These are phyloP conservation scores for Adansonia madagascariensis DNA, from an alignment of 441 rosid species.

Conservation along the genomic window DNA sequence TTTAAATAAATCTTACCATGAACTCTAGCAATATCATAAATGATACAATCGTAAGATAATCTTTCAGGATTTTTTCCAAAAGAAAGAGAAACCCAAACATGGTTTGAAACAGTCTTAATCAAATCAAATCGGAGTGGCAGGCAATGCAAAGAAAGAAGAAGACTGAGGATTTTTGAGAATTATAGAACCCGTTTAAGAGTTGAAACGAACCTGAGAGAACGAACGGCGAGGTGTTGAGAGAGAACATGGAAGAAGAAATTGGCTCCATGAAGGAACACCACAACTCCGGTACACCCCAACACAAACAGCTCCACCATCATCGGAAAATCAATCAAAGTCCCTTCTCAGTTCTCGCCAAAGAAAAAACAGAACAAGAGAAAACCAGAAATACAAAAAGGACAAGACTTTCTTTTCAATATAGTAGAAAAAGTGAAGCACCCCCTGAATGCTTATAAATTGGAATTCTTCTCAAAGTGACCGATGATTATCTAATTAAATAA, in stretches of 20 bases:
- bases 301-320: constrained; percentile 59
- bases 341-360: background rate
- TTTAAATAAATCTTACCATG: no score
- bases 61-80: background rate
- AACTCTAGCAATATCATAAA: background rate
- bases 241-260: constrained; percentile 63
- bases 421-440: no score
- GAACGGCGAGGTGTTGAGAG: constrained; percentile 49
- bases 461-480: no score
- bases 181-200: background rate
- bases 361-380: background rate
- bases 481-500: background rate
- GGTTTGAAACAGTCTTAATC: background rate
- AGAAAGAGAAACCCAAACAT: background rate
- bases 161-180: no score
- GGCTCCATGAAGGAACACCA: constrained; percentile 70
- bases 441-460: no score
- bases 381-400: background rate
- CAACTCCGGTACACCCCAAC: constrained; percentile 59
- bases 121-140: background rate
- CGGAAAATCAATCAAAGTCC: background rate
- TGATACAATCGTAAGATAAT: background rate
- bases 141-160: no score
- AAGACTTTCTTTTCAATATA: no score
- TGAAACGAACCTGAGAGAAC: constrained; percentile 52